Conservation (phyloP, 768 basidiomycete genomes). For the Boletus edulis region DNA sequence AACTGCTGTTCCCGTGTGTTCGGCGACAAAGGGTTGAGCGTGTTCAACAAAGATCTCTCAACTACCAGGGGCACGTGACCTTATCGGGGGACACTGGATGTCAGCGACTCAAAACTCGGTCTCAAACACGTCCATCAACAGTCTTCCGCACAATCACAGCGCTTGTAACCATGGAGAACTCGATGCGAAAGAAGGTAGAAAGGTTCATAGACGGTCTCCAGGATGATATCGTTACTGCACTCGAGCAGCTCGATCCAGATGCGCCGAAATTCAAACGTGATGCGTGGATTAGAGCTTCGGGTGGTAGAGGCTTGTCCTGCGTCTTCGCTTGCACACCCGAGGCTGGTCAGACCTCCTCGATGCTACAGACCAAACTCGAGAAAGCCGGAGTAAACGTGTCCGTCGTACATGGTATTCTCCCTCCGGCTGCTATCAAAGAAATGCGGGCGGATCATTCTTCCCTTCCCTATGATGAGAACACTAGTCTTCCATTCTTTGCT, state of each 20-base stretch:
- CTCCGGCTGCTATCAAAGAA: slow-evolving; percentile 86
- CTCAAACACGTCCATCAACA: neutral
- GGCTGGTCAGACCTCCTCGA: slow-evolving; percentile 32
- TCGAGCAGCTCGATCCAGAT: slow-evolving; percentile 77
- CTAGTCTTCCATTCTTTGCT: slow-evolving; percentile 87
- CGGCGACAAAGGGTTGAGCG: neutral
- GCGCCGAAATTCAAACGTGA: slow-evolving; percentile 78
- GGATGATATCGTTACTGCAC: slow-evolving; percentile 66
- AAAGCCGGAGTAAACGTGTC: slow-evolving; percentile 97
- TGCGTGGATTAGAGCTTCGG: slow-evolving; percentile 67
- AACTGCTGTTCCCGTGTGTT: neutral
- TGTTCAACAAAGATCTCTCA: neutral
- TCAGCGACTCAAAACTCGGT: neutral
- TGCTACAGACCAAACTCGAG: slow-evolving; percentile 62
- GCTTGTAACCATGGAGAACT: slow-evolving; percentile 8
- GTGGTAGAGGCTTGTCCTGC: slow-evolving; percentile 76
- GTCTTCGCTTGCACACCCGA: slow-evolving; percentile 59
- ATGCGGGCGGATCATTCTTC: slow-evolving; percentile 92
- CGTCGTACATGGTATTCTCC: slow-evolving; percentile 83
- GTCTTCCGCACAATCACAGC: neutral
- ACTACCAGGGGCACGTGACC: slow-evolving; percentile 22
- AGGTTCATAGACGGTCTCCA: slow-evolving; percentile 76
- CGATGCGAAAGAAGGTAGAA: slow-evolving; percentile 79
- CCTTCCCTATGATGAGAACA: slow-evolving; percentile 58
- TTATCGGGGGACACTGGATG: slow-evolving; percentile 8